These are phyloP conservation scores for Neonectria punicea DNA, from an alignment of 2,329 filamentous ascomycete species.

Conservation along the genomic window DNA sequence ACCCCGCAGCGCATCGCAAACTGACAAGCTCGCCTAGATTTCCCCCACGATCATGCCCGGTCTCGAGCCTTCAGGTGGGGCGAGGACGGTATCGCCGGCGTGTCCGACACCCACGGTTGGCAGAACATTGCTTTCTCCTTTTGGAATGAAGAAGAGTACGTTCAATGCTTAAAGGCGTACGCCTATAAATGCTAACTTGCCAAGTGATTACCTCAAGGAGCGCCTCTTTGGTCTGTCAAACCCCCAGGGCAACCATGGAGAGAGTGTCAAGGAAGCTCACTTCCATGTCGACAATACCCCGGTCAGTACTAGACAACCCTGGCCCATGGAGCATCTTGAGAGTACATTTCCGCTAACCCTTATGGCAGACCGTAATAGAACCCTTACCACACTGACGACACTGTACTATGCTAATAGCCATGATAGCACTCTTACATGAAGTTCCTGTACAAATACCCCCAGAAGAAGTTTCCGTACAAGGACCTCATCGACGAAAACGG, in stretches of 20 bases:
- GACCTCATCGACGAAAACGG: constrained; percentile 88
- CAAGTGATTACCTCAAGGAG: constrained; percentile 91
- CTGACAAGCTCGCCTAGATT: constrained; percentile 68
- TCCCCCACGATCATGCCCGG: constrained; percentile 90
- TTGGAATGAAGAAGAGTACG: constrained; percentile 95
- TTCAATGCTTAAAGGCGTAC: neutral
- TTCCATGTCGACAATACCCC: constrained; percentile 97
- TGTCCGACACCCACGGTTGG: constrained; percentile 87
- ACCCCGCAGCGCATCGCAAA: constrained; percentile 19
- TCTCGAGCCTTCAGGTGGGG: constrained; percentile 94
- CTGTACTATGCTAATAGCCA: constrained; percentile 25
- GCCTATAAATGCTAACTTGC: constrained; percentile 51
- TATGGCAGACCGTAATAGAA: constrained; percentile 56
- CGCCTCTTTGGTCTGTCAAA: constrained; percentile 95
- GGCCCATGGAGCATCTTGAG: neutral
- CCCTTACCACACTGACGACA: neutral
- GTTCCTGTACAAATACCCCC: constrained; percentile 96
- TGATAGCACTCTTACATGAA: constrained; percentile 97
- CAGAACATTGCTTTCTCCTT: constrained; percentile 97
- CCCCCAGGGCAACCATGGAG: constrained; percentile 95
- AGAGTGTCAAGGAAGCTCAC: constrained; percentile 96
- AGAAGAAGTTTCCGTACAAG: constrained; percentile 91
- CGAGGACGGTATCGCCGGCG: constrained; percentile 95
- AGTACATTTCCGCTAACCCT: constrained; percentile 36
- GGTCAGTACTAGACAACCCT: constrained; percentile 48